Evolutionary conservation across 352 stramenopile species (phyloP), one percentile per base, ranked within the genome.

Genomic region (Phytophthora ramorum): DNA sequence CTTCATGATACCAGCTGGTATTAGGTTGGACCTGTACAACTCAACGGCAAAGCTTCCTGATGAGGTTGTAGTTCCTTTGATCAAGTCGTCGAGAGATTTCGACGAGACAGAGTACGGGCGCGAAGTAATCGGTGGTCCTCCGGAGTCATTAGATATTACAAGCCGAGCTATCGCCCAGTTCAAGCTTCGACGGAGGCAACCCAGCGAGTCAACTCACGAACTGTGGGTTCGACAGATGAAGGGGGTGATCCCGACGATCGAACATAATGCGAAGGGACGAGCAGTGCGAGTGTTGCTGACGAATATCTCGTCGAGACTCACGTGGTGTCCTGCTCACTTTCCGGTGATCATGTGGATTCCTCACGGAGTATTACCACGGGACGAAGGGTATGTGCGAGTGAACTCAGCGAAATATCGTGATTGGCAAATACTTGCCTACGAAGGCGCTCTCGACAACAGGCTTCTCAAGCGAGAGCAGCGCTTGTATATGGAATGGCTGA

Each of bases 1-100:
- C 19, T 54, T 63, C 13, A 63, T 63, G 43, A 54, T 54, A 26
- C 55, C 43, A 38, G 44, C 43, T 17, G 55, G 44, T 32, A 49
- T 41, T 3, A 8, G 38, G 51, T 2, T 26, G n/a, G 7, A 24
- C 3, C 22, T 1, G 1, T 1, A 24, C 3, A 24, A 24, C 22
- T 24, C 22, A 3, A 24, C 3, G 3, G 22, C 22, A 24, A 24
- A 24, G 3, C 22, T 24, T 1, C 22, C 22, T 24, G 22, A 24
- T 3, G 3, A 24, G 3, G 22, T 24, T 3, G 22, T 24, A 3
- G 22, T 24, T 3, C 22, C 22, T 1, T 3, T 24, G 3, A 24
- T 24, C 22, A 24, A 24, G 3, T 24, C 22, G 22, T 24, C 22
- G 22, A 24, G 22, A 24, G 22, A 24, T 24, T 3, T 24, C 3